Evolutionary conservation across 2,329 filamentous ascomycete species (phyloP).

Genomic region (Zasmidium citrigriseum): DNA sequence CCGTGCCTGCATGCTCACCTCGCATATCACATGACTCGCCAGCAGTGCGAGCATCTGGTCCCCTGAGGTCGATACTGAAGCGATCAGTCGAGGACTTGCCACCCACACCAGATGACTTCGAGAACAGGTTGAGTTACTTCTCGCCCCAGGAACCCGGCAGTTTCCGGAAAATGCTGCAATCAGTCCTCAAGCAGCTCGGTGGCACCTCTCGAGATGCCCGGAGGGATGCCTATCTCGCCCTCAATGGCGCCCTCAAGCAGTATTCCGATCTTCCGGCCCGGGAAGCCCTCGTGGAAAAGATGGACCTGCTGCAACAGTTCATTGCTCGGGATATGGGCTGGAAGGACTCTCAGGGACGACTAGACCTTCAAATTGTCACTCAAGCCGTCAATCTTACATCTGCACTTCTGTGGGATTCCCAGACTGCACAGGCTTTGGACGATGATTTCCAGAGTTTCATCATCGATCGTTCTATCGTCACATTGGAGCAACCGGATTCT

Average conservation of each 20-base stretch:
- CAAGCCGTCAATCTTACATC: conserved; percentile 77
- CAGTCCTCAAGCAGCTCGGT: conserved; percentile 77
- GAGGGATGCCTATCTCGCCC: conserved; percentile 81
- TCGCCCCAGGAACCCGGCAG: conserved; percentile 55
- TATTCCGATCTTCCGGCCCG: conserved; percentile 81
- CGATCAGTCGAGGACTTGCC: conserved; percentile 49
- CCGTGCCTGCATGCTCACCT: neutral
- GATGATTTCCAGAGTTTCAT: conserved; percentile 80
- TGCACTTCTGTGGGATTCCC: conserved; percentile 72
- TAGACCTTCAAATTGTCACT: conserved; percentile 70
- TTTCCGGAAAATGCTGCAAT: conserved; percentile 81
- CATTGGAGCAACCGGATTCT: conserved; percentile 66
- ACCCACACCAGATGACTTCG: conserved; percentile 38
- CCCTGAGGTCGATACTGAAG: conserved; percentile 81
- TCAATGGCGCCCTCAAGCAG: conserved; percentile 73
- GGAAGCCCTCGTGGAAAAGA: conserved; percentile 71
- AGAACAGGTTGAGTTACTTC: conserved; percentile 44
- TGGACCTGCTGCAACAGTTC: conserved; percentile 75
- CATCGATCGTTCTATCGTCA: conserved; percentile 75
- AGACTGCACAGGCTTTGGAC: conserved; percentile 66
- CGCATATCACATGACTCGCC: neutral
- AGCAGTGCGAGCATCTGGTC: conserved; percentile 24
- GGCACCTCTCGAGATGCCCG: conserved; percentile 70
- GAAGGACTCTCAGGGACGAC: conserved; percentile 47
- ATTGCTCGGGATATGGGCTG: conserved; percentile 78